These are phyloP conservation scores for Cercospora canescens DNA, from an alignment of 2,329 filamentous ascomycete species.

Conservation along the genomic window DNA sequence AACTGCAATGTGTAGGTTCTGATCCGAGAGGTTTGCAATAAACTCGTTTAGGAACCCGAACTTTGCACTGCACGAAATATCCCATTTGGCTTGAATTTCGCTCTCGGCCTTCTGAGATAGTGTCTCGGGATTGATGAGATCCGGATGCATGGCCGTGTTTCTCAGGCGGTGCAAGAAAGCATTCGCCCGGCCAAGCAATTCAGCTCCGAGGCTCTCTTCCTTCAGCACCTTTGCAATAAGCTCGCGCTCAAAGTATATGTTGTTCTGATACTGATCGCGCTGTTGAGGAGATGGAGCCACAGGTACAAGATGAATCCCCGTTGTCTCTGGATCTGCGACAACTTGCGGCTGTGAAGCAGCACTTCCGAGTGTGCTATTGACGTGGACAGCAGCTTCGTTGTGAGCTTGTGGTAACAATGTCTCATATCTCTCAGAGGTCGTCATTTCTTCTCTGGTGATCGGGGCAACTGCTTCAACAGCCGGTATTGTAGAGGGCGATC, in stretches of 20 bases:
- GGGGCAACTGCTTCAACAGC: slow-evolving; percentile 28
- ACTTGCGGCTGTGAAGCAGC: neutral
- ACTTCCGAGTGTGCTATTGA: slow-evolving; percentile 1
- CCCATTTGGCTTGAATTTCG: slow-evolving; percentile 36
- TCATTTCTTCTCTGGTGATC: slow-evolving; percentile 35
- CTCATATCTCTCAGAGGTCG: slow-evolving; percentile 36
- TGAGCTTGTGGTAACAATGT: slow-evolving; percentile 34
- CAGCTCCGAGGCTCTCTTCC: slow-evolving; percentile 13
- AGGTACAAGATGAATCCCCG: slow-evolving; percentile 28
- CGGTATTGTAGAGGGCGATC: slow-evolving; percentile 38
- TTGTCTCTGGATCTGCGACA: slow-evolving; percentile 18
- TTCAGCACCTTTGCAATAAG: slow-evolving; percentile 31
- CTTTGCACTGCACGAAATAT: slow-evolving; percentile 37
- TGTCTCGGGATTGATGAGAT: slow-evolving; percentile 37
- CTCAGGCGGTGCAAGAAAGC: slow-evolving; percentile 30
- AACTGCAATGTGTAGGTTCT: slow-evolving; percentile 32
- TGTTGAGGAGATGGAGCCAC: slow-evolving; percentile 33
- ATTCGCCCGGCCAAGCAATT: slow-evolving; percentile 25
- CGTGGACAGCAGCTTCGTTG: neutral
- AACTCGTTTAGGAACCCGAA: slow-evolving; percentile 39
- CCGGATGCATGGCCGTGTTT: slow-evolving; percentile 34
- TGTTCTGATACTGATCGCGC: slow-evolving; percentile 33
- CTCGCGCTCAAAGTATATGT: slow-evolving; percentile 25
- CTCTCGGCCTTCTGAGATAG: slow-evolving; percentile 31
- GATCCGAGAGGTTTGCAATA: slow-evolving; percentile 28